These are phyloP conservation scores for Scytalidium sp. DNA, from an alignment of 2,329 filamentous ascomycete species.

Conservation along the genomic window DNA sequence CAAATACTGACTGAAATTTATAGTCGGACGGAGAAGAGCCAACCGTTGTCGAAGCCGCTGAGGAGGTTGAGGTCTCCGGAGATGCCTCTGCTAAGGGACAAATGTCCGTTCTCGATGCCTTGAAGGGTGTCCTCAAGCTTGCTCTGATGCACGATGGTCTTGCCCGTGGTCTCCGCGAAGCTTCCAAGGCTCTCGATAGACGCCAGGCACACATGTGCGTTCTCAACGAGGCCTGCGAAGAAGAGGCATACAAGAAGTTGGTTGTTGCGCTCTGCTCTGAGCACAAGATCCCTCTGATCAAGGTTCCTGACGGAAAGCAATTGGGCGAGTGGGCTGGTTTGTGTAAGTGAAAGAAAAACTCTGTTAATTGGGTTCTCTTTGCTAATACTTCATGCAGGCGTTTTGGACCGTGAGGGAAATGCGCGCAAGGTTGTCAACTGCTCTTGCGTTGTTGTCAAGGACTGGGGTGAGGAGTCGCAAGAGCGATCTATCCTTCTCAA, in stretches of 20 bases:
- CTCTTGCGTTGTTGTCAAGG: slow-evolving; percentile 99
- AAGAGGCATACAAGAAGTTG: slow-evolving; percentile 99
- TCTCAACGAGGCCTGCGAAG: slow-evolving; percentile 99
- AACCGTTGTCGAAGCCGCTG: slow-evolving; percentile 75
- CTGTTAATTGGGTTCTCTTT: slow-evolving; percentile 3
- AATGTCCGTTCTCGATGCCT: slow-evolving; percentile 97
- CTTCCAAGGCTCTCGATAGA: slow-evolving; percentile 96
- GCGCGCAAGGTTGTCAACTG: slow-evolving; percentile 99
- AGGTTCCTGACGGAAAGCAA: slow-evolving; percentile 99
- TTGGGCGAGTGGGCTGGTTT: slow-evolving; percentile 99
- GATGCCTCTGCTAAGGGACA: slow-evolving; percentile 83
- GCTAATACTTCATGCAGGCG: slow-evolving; percentile 55
- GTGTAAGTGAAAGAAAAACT: slow-evolving; percentile 69
- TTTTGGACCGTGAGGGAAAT: slow-evolving; percentile 98
- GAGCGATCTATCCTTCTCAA: slow-evolving; percentile 99
- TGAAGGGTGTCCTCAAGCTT: slow-evolving; percentile 98
- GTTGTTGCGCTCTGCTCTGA: slow-evolving; percentile 97
- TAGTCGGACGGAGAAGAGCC: slow-evolving; percentile 99
- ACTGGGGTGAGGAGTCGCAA: slow-evolving; percentile 99
- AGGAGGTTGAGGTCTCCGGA: slow-evolving; percentile 94
- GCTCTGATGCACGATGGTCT: slow-evolving; percentile 99
- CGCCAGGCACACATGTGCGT: slow-evolving; percentile 99
- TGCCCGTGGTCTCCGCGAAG: slow-evolving; percentile 96
- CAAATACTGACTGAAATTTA: slow-evolving; percentile 2
- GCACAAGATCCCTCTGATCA: slow-evolving; percentile 99